These are phyloP conservation scores for Takakia lepidozioides DNA, from an alignment of 225 moss, liverwort and hornwort genomes.

Conservation along the genomic window DNA sequence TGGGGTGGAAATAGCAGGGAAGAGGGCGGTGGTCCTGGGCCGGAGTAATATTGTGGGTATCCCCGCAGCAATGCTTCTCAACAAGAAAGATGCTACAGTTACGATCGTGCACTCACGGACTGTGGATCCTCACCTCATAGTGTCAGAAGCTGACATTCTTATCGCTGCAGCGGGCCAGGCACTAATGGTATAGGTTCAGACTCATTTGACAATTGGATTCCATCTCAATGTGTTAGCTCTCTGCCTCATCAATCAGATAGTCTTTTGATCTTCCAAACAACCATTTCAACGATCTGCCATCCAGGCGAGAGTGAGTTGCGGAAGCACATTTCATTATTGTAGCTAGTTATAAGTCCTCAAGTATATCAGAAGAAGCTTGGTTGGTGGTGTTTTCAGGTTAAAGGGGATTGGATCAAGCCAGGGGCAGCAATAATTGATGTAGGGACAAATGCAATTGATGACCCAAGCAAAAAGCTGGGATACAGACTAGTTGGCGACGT, in stretches of 20 bases:
- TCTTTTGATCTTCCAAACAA: too few relatives aligned
- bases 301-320: too few relatives aligned
- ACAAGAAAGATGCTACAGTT: conserved; percentile 77
- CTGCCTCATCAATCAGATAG: too few relatives aligned
- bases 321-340: too few relatives aligned
- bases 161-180: conserved; percentile 88
- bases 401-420: conserved; percentile 88
- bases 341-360: too few relatives aligned
- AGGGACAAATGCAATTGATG: conserved; percentile 72
- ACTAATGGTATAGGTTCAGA: conserved; percentile 68
- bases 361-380: too few relatives aligned
- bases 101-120: conserved; percentile 73
- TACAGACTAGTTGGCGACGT: conserved; percentile 91
- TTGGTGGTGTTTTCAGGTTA: too few relatives aligned
- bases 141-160: conserved; percentile 71
- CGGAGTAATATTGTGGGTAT: conserved; percentile 88
- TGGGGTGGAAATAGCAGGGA: conserved; percentile 36
- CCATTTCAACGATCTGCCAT: too few relatives aligned
- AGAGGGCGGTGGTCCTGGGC: too few relatives aligned
- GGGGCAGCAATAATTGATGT: conserved; percentile 94
- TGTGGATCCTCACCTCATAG: conserved; percentile 63
- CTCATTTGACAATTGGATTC: too few relatives aligned
- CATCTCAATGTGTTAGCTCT: too few relatives aligned
- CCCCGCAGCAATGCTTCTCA: too few relatives aligned
- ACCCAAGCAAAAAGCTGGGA: conserved; percentile 70